A percentile compares a stretch with the other conserved stretches of the same genome.
These are phyloP conservation scores for Agrocybe pediades DNA, from an alignment of 768 basidiomycete species.

Conservation along the genomic window DNA sequence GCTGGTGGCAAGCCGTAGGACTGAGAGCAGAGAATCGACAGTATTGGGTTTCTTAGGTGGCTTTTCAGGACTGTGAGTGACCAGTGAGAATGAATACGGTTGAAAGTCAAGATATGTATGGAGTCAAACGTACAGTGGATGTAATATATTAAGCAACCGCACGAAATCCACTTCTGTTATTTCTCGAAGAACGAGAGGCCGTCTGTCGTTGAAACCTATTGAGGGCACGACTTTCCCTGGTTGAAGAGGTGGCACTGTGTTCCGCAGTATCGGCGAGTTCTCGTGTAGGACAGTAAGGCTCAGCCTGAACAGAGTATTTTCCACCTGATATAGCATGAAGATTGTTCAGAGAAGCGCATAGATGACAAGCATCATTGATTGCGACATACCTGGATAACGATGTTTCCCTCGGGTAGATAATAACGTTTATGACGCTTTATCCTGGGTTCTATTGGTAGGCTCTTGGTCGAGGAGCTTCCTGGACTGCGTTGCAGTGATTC, in stretches of 20 bases:
- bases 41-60: constrained; percentile 21
- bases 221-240: constrained; percentile 21
- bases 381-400: constrained; percentile 30
- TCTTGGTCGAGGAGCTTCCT: background rate
- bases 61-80: constrained; percentile 9
- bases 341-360: too few relatives aligned
- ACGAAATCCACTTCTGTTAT: constrained; percentile 49
- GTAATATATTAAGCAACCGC: constrained; percentile 55
- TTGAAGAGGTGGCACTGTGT: constrained; percentile 32
- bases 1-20: constrained; percentile 35
- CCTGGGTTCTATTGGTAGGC: background rate
- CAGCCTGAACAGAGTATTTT: constrained; percentile 51
- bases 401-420: constrained; percentile 31
- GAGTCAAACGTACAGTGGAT: constrained; percentile 44
- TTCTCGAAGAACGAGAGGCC: constrained; percentile 47
- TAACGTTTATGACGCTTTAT: constrained; percentile 28
- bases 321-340: constrained; percentile 51
- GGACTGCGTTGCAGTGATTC: background rate
- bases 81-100: background rate
- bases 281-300: constrained; percentile 47
- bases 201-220: constrained; percentile 25
- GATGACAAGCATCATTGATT: background rate
- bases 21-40: constrained; percentile 30
- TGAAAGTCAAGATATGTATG: background rate
- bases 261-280: constrained; percentile 32